Evolutionary conservation across 2,329 filamentous ascomycete genomes (phyloP), one percentile per base, ranked within the genome.

Genomic region (Didymella glomerata): DNA sequence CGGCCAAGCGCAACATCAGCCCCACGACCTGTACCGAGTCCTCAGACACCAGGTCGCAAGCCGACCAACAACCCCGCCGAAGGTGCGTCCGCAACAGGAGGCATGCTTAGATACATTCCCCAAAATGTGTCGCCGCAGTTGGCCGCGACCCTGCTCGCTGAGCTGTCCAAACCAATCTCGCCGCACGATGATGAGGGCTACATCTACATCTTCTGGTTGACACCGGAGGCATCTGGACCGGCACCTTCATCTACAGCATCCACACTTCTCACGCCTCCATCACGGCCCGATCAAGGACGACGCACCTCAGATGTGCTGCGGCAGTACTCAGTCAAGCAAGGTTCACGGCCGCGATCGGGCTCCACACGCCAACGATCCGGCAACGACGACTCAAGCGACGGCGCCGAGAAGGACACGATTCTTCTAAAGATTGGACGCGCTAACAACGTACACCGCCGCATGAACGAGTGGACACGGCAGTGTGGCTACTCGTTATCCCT

Each of bases 151-250:
- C 83, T 98, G 3, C 84, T 94, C 60, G 82, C 89, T 2, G 93
- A 98, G 76, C 83, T 98, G 10, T 86, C 78, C 74, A 95, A 85
- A 81, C 92, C 83, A 1, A 85, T 93, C 45, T 93, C 92, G 0
- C 81, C 86, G 22, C 81, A 84, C 53, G 91, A 95, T 65, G 91
- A 96, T 67, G 73, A 74, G 48, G 95, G 95, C 36, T 99, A 95
- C 79, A 98, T 99, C 67, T 99, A 99, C 83, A 96, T 99, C 77
- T 99, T 98, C 83, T 97, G 94, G 93, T 84, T 97, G 22, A 97
- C 92, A 0, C 65, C 73, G 10, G 88, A 92, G 30, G 82, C 85
- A 34, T 84, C 83, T 2, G 79, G 86, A 8, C 75, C 82, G 0
- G 76, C 85, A 0, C 80, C 83, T 82, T 34, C 88, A 87, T 63